phyloP scores from a whole-genome alignment of 176 grass and related monocot genomes.

The Musa troglodytarum region DNA sequence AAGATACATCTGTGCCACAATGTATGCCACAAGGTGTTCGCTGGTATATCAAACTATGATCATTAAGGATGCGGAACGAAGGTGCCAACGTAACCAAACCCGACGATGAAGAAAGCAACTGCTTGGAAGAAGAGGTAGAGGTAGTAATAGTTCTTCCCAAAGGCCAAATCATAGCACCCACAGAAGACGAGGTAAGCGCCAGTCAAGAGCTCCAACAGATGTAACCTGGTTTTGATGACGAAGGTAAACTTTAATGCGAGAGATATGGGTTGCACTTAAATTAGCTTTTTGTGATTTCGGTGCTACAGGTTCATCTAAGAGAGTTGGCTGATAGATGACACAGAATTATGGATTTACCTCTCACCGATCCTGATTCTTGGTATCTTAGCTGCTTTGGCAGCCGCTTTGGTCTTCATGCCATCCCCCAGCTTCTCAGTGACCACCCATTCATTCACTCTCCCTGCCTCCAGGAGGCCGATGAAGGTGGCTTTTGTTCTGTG shows the following conservation, averaged over 20 bases:
- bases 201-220: conserved; percentile 9
- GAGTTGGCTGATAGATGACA: too few relatives aligned
- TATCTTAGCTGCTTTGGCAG: background rate
- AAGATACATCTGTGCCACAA: background rate
- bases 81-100: conserved; percentile 13
- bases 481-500: conserved; percentile 9
- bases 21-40: background rate
- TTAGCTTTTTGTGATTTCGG: too few relatives aligned
- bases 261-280: too few relatives aligned
- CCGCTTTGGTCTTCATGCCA: background rate
- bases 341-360: background rate
- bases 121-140: conserved; percentile 12
- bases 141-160: conserved; percentile 13
- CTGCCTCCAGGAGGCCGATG: background rate
- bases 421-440: conserved; percentile 13
- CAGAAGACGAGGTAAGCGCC: conserved; percentile 9
- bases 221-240: background rate
- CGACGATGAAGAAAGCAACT: conserved; percentile 3
- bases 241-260: background rate
- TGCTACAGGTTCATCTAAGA: too few relatives aligned
- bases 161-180: conserved; percentile 5
- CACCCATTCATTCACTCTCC: conserved; percentile 10
- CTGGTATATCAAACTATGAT: background rate
- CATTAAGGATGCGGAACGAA: conserved; percentile 12
- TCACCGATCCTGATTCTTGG: conserved; percentile 2